Conservation (phyloP, 2,329 filamentous ascomycete genomes). For the Thelonectria discophora region DNA sequence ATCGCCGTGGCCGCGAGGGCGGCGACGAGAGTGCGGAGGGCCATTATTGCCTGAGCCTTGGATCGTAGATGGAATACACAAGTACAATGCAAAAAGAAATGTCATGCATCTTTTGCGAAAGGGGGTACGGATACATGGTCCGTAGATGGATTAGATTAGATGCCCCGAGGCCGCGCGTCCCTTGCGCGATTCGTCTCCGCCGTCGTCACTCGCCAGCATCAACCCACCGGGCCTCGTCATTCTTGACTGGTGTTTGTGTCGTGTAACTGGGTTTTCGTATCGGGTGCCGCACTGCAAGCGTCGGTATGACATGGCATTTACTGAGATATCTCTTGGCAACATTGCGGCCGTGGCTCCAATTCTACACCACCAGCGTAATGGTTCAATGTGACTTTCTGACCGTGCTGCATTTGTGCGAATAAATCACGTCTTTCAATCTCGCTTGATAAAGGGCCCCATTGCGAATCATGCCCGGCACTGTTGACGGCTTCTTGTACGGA, state of each 20-base stretch:
- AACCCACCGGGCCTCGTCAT: neutral
- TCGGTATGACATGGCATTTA: neutral
- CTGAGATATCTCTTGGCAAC: neutral
- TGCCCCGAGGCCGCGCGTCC: slow-evolving; percentile 1
- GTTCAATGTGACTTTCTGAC: too few species aligned
- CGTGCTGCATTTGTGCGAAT: neutral
- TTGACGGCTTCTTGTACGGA: slow-evolving; percentile 2
- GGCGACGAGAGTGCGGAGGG: slow-evolving; percentile 3
- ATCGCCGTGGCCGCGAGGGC: slow-evolving; percentile 15
- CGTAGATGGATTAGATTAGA: slow-evolving; percentile 10
- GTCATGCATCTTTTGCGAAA: neutral
- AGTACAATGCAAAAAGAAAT: neutral
- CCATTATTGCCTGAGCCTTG: too few species aligned
- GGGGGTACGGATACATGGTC: too few species aligned
- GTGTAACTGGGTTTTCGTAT: neutral
- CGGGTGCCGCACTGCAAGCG: neutral
- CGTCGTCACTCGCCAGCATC: neutral
- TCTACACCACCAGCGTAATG: too few species aligned
- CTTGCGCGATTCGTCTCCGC: neutral
- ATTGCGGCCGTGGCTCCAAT: neutral
- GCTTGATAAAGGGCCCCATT: too few species aligned
- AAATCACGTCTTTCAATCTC: too few species aligned
- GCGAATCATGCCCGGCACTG: neutral
- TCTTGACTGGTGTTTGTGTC: neutral
- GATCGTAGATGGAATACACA: too few species aligned